phyloP scores from a whole-genome alignment of 2,329 filamentous ascomycete species.

The Aspergillus quadrilineatus region DNA sequence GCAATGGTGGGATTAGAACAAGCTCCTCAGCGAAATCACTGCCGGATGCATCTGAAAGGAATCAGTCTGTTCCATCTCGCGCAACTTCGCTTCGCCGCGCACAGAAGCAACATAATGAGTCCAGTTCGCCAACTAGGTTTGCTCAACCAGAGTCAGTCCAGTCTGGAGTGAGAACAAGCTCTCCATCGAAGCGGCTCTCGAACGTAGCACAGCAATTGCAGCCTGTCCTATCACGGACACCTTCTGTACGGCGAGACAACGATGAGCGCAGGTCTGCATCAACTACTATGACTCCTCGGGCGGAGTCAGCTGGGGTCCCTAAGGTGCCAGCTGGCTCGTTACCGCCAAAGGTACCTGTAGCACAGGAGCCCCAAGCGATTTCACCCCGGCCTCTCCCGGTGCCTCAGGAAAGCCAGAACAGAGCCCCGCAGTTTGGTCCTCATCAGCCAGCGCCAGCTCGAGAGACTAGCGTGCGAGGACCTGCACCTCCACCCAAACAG shows the following conservation, averaged over 20 bases:
- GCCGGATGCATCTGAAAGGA: not conserved
- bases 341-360: not conserved
- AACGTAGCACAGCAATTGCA: not conserved
- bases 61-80: constrained; percentile 1
- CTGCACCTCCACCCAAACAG: not conserved
- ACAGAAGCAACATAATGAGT: not conserved
- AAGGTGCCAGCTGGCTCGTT: not conserved
- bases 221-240: not conserved
- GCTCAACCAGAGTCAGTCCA: not conserved
- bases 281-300: not conserved
- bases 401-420: constrained; percentile 1
- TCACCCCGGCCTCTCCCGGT: not conserved
- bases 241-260: not conserved
- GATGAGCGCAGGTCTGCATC: not conserved
- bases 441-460: not conserved
- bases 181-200: not conserved
- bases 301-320: not conserved
- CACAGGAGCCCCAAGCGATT: not conserved
- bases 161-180: not conserved
- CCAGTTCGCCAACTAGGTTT: not conserved
- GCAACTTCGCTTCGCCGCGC: not conserved
- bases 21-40: not conserved
- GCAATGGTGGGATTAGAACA: not conserved
- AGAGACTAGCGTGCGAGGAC: not conserved
- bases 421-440: not conserved